Base-by-base conservation (phyloP, 208 protist genomes). In the Lotmaria passim region DNA sequence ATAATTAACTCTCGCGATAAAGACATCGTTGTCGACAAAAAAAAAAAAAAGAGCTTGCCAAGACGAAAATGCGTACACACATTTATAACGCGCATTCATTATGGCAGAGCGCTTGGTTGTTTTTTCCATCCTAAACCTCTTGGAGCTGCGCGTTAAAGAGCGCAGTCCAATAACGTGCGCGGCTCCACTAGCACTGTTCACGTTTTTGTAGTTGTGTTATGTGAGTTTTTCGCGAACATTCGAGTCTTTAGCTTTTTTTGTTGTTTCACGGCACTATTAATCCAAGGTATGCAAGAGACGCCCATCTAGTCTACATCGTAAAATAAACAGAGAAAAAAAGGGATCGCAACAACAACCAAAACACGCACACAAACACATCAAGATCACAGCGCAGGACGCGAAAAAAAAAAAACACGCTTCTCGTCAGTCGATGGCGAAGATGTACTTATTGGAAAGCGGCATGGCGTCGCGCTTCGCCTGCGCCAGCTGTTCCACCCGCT, bases 341-440 rank as follows among this genome's bases (percentile, higher is more conserved):
- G 3, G 11, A 15, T n/a, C 10, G 3, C 41, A 52, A 52, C n/a
- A 10, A 52, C 8, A 52, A n/a, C n/a, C n/a, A n/a, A n/a, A n/a
- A n/a, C n/a, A n/a, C n/a, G n/a, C n/a, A n/a, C n/a, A n/a, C n/a
- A 52, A 52, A 14, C 14, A 46, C 41, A 4, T 46, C 5, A 15
- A 5, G 15, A 15, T 17, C 4, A 19, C 41, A 46, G 7, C 41
- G n/a, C 41, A n/a, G 11, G 7, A n/a, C n/a, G n/a, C n/a, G n/a
- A n/a, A n/a, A n/a, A n/a, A n/a, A n/a, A n/a, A n/a, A n/a, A n/a
- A n/a, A n/a, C n/a, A n/a, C n/a, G n/a, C 24, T 31, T 10, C 19
- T 19, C 15, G 2, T 33, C 83, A 96, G 44, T 96, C 89, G 59
- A 96, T 93, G 28, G 87, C 46, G 55, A 94, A 94, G 62, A 96